phyloP scores from a whole-genome alignment of 345 rosid species.

The Eucalyptus pumila region DNA sequence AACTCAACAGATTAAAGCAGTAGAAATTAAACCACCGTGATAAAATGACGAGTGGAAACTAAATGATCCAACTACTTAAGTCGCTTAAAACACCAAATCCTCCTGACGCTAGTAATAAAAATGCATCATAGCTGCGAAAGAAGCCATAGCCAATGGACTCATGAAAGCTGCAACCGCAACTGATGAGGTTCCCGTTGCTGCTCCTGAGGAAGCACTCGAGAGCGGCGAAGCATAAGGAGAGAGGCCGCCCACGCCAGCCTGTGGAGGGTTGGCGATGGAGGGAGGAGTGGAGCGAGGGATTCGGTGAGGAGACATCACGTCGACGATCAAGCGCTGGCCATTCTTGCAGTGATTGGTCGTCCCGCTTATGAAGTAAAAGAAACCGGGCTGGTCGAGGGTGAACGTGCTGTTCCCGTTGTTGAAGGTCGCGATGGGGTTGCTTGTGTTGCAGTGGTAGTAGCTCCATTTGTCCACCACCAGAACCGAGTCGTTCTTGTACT shows the following conservation, averaged over 20 bases:
- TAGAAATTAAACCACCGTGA: not conserved
- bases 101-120: not conserved
- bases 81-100: not conserved
- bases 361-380: slow-evolving; percentile 74
- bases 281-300: slow-evolving; percentile 5
- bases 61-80: not conserved
- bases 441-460: slow-evolving; percentile 56
- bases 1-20: not conserved
- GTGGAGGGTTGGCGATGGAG: slow-evolving; percentile 15
- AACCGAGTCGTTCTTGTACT: slow-evolving; percentile 65
- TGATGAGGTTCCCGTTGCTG: not conserved
- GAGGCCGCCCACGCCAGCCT: not conserved
- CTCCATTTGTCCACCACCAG: slow-evolving; percentile 68
- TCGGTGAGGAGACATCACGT: slow-evolving; percentile 51
- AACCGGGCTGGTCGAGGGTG: slow-evolving; percentile 55
- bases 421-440: slow-evolving; percentile 22
- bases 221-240: slow-evolving; percentile 14
- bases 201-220: not conserved
- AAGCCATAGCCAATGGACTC: not conserved
- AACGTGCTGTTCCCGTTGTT: slow-evolving; percentile 52
- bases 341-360: slow-evolving; percentile 36
- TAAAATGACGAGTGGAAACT: not conserved
- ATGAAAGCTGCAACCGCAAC: not conserved
- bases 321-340: slow-evolving; percentile 60
- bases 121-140: not conserved